These are phyloP conservation scores for Tricholoma flavovirens DNA, from an alignment of 768 basidiomycete species.

Conservation along the genomic window DNA sequence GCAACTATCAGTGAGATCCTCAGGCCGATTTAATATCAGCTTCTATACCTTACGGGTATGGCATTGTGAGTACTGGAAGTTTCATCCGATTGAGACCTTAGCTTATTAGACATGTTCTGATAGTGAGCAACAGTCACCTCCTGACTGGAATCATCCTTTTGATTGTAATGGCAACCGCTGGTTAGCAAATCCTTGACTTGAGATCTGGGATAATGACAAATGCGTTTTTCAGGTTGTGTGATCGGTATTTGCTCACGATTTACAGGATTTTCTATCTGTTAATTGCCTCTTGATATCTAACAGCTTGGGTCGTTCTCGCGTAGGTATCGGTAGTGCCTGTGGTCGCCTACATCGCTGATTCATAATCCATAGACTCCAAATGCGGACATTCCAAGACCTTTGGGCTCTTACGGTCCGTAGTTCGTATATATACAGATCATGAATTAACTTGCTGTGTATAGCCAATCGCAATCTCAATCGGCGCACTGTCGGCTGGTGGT, in stretches of 20 bases:
- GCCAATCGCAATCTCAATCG: conserved; percentile 46
- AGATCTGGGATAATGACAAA: neutral
- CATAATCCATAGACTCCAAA: conserved; percentile 25
- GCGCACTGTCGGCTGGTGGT: conserved; percentile 40
- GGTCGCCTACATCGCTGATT: neutral
- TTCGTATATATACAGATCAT: neutral
- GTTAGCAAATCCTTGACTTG: conserved; percentile 14
- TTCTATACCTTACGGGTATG: conserved; percentile 49
- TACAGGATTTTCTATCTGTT: neutral
- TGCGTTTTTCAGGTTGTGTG: conserved; percentile 22
- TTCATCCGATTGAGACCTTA: no score
- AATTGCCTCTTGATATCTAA: neutral
- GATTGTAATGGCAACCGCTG: conserved; percentile 26
- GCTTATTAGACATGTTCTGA: neutral
- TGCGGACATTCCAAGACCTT: conserved; percentile 34
- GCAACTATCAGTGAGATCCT: neutral
- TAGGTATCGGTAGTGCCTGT: conserved; percentile 16
- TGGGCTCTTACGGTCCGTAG: conserved; percentile 29
- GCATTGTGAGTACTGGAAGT: no score
- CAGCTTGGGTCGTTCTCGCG: conserved; percentile 40
- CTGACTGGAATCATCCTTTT: conserved; percentile 27
- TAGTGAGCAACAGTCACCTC: conserved; percentile 36
- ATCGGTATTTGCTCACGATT: conserved; percentile 21
- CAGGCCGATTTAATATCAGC: conserved; percentile 18
- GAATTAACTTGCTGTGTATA: conserved; percentile 9